Evolutionary conservation across 208 protist species (phyloP), one percentile per base, ranked within the genome.

Genomic region (Leishmania lainsoni): DNA sequence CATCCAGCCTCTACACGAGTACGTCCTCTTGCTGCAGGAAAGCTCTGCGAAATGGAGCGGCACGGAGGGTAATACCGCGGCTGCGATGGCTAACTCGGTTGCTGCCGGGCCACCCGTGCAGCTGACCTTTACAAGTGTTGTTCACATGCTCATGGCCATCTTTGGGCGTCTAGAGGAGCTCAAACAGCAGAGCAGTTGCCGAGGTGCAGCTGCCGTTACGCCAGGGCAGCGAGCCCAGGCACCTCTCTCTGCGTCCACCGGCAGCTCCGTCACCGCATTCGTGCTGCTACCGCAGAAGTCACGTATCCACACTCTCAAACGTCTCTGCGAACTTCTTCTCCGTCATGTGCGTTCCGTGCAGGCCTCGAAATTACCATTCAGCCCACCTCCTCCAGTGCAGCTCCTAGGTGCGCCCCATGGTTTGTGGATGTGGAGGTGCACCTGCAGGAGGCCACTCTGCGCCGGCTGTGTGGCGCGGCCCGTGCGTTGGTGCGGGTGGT

Each of bases 231-330:
- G 59, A 51, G 39, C 22, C 26, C 68, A 63, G 20, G n/a, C 49
- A 20, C 59, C 71, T n/a, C 10, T 63, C 39, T 20, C 71, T n/a
- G 49, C 49, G 1, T 29, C 32, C 42, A 48, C 42, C 45, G 29
- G 81, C 76, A 42, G 42, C 49, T 29, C 9, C 45, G 69, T 73
- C 45, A 54, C 45, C 58, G 68, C 68, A 26, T 94, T 87, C 49
- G 86, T 87, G 29, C 78, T 97, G 75, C 81, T 97, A 49, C 88
- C 90, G 32, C 92, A 97, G 42, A 97, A 95, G 76, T 85, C 92
- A 14, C 91, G 94, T 5, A 75, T 97, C 65, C 94, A 97, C 89
- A 61, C 85, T 26, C 75, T 97, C n/a, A 94, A 94, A 78, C 48
- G 75, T 20, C 73, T 92, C 74, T 94, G 89, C 73, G 90, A 93